A percentile compares a stretch with the other conserved stretches of the same genome.
Evolutionary conservation across 352 stramenopile genomes (phyloP).

Genomic region (Phytopythium montanum): DNA sequence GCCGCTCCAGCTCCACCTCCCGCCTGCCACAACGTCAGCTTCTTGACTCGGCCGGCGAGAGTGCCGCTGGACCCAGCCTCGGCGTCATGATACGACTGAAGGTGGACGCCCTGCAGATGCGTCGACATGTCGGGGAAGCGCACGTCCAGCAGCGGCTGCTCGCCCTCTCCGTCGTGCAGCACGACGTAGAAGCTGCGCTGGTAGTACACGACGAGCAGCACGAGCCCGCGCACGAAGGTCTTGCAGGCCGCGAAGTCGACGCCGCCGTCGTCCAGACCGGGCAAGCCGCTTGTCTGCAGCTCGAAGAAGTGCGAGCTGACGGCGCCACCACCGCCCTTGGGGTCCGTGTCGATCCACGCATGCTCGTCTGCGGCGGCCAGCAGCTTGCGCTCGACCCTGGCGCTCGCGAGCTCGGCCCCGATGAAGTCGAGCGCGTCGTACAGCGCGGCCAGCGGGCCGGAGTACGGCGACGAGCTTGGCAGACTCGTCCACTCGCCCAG

Average conservation of each 20-base stretch:
- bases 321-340: slow-evolving; percentile 7
- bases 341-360: slow-evolving; percentile 89
- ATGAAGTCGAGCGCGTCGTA: slow-evolving; percentile 87
- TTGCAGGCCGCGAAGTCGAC: slow-evolving; percentile 86
- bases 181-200: slow-evolving; percentile 90
- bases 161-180: slow-evolving; percentile 84
- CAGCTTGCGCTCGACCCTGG: slow-evolving; percentile 84
- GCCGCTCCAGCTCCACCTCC: slow-evolving; percentile 13
- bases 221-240: slow-evolving; percentile 79
- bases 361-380: slow-evolving; percentile 81
- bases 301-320: slow-evolving; percentile 91
- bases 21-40: slow-evolving; percentile 91
- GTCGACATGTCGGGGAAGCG: slow-evolving; percentile 91
- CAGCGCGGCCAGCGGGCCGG: slow-evolving; percentile 62
- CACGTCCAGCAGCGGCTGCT: slow-evolving; percentile 93
- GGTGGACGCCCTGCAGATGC: slow-evolving; percentile 86
- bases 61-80: slow-evolving; percentile 70
- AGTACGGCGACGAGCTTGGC: slow-evolving; percentile 63
- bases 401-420: slow-evolving; percentile 74
- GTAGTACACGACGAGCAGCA: slow-evolving; percentile 85
- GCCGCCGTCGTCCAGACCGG: slow-evolving; percentile 65
- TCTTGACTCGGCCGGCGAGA: slow-evolving; percentile 61
- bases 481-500: slow-evolving; percentile 88
- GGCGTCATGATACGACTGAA: slow-evolving; percentile 78
- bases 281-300: slow-evolving; percentile 85